Conservation (phyloP, 1,284 basidiomycete genomes). For the Naganishia cerealis region DNA sequence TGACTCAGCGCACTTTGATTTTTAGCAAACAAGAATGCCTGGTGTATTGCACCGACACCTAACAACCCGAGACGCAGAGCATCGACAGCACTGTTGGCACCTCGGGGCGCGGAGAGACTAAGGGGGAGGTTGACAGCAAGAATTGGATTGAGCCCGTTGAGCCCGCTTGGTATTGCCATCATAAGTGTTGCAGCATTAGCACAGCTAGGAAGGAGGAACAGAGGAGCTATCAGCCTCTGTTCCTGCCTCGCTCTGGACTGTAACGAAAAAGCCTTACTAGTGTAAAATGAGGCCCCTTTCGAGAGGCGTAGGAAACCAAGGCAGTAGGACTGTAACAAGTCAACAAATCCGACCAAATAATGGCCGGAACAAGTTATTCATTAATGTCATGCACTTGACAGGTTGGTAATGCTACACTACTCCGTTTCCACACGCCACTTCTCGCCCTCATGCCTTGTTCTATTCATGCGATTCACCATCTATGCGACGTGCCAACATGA, state of each 20-base stretch:
- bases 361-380: slow-evolving; percentile 11
- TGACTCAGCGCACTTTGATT: slow-evolving; percentile 41
- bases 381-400: slow-evolving; percentile 10
- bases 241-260: slow-evolving; percentile 13
- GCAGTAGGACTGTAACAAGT: slow-evolving; percentile 43
- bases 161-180: slow-evolving; percentile 55
- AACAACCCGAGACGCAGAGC: slow-evolving; percentile 53
- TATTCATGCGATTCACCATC: slow-evolving; percentile 6
- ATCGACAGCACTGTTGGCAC: slow-evolving; percentile 51
- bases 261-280: slow-evolving; percentile 36
- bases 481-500: slow-evolving; percentile 12
- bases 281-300: slow-evolving; percentile 51
- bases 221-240: slow-evolving; percentile 27
- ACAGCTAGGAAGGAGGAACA: slow-evolving; percentile 36
- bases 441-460: slow-evolving; percentile 1
- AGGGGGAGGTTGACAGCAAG: slow-evolving; percentile 55
- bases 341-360: slow-evolving; percentile 6
- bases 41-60: slow-evolving; percentile 55
- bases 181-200: slow-evolving; percentile 54
- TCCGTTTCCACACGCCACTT: not conserved
- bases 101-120: slow-evolving; percentile 51
- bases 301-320: slow-evolving; percentile 52
- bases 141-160: slow-evolving; percentile 56
- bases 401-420: slow-evolving; percentile 1
- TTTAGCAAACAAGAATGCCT: slow-evolving; percentile 53